Conservation (phyloP, 2,329 filamentous ascomycete genomes). For the Trichoderma pleuroti region DNA sequence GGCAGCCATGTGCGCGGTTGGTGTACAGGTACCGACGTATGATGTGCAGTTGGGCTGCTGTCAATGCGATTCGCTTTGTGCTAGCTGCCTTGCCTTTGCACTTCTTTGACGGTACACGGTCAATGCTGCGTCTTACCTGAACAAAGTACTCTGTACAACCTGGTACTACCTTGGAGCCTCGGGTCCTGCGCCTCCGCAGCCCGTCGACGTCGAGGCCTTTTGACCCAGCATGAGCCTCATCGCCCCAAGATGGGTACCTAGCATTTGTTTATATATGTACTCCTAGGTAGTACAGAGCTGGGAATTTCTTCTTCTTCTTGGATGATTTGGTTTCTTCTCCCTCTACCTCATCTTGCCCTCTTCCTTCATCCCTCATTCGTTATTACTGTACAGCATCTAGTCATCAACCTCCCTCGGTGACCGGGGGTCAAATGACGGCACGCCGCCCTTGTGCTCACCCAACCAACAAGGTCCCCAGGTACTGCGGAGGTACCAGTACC, state of each 20-base stretch:
- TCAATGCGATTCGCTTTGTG: background rate
- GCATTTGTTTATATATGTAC: background rate
- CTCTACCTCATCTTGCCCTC: background rate
- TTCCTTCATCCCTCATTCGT: background rate
- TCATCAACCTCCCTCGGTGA: background rate
- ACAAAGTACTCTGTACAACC: background rate
- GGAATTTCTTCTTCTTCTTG: background rate
- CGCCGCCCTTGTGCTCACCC: slow-evolving; percentile 13
- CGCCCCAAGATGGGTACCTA: background rate
- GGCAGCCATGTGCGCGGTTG: background rate
- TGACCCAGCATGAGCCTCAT: background rate
- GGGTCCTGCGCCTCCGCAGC: background rate
- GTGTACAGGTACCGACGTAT: background rate
- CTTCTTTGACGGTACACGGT: background rate
- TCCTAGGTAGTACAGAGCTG: background rate
- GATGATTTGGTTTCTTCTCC: background rate
- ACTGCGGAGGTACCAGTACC: background rate
- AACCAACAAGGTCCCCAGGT: background rate
- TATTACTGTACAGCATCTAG: background rate
- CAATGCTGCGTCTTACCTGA: background rate
- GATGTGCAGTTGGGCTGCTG: background rate
- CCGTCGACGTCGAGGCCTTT: background rate
- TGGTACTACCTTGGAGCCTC: background rate
- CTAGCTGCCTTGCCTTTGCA: background rate
- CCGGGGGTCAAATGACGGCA: slow-evolving; percentile 10